Evolutionary conservation across 306 rosid genomes (phyloP), one percentile per base, ranked within the genome.

Genomic region (Prunus davidiana): DNA sequence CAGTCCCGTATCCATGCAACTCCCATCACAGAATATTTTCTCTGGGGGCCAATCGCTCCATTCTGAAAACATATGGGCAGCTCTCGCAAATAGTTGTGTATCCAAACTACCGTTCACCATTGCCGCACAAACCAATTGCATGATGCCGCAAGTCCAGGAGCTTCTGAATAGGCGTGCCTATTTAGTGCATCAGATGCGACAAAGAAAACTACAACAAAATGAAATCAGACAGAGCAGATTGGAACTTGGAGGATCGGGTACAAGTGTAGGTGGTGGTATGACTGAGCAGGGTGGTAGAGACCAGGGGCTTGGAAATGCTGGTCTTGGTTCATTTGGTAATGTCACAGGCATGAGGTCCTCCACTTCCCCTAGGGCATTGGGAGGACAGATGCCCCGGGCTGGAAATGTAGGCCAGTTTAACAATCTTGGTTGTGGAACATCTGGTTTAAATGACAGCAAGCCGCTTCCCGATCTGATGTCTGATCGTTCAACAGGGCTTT

Each of bases 41-140:
- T 45, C 84, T 60, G 72, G 64, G 13, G 18, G 63, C 15, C 18
- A 52, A 38, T 72, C 73, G 41, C 54, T 60, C 72, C 28, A 12
- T 12, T 3, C 76, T 45, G 81, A 43, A 54, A 67, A 30, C 19
- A 61, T 55, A 22, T 34, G 0, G 38, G 30, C 72, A 50, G 50
- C 64, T 51, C 49, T 56, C 16, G 13, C 69, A 6, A 49, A 32
- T 8, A 4, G 20, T 63, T 22, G 5, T 56, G 32, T 18, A n/a
- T 61, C 74, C 67, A 58, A 79, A 43, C 74, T 47, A 8, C 72
- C 62, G 20, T 56, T 52, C 67, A 72, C 60, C 77, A 45, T 54
- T 64, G 61, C 74, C 57, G 64, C 75, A 55, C 74, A 74, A 71
- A 32, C 76, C 64, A 77, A 71, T 61, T n/a, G 77, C 43, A 18